Percentiles rank a stretch among this genome's conserved stretches.
Evolutionary conservation across 106 monocot species (phyloP).

Genomic region (Cymbidium sinense): DNA sequence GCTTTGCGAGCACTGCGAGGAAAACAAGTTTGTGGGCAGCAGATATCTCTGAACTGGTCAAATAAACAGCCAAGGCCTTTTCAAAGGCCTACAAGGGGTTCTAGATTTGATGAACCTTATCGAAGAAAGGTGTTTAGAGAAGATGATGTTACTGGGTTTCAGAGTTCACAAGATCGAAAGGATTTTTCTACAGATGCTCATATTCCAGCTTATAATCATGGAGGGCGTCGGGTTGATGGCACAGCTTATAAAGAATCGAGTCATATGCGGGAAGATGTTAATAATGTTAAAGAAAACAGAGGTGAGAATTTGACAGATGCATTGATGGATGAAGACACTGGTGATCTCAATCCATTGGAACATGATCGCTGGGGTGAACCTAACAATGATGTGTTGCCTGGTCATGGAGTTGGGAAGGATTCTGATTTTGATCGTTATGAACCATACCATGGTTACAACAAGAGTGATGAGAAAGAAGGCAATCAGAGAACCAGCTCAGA

Average conservation of each 20-base stretch:
- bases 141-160: slow-evolving; percentile 12
- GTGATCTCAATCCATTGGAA: slow-evolving; percentile 21
- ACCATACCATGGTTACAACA: slow-evolving; percentile 42
- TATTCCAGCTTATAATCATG: slow-evolving; percentile 11
- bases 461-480: slow-evolving; percentile 22
- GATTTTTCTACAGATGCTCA: slow-evolving; percentile 2
- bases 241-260: slow-evolving; percentile 17
- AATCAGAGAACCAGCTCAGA: slow-evolving; percentile 13
- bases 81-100: slow-evolving; percentile 18
- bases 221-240: slow-evolving; percentile 8
- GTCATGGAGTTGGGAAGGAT: slow-evolving; percentile 12
- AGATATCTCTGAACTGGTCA: slow-evolving; percentile 57
- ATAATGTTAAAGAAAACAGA: slow-evolving; percentile 19
- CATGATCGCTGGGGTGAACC: slow-evolving; percentile 47
- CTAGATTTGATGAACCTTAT: slow-evolving; percentile 29
- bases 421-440: slow-evolving; percentile 55
- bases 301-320: slow-evolving; percentile 13
- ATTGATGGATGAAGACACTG: slow-evolving; percentile 4
- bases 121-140: slow-evolving; percentile 22
- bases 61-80: slow-evolving; percentile 46
- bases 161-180: slow-evolving; percentile 16
- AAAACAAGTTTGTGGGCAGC: slow-evolving; percentile 47
- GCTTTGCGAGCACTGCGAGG: slow-evolving; percentile 49
- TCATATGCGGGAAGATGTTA: slow-evolving; percentile 10
- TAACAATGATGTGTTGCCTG: slow-evolving; percentile 7